Evolutionary conservation across 2,329 filamentous ascomycete genomes (phyloP), one percentile per base, ranked within the genome.

Genomic region (Pseudogymnoascus sp.): DNA sequence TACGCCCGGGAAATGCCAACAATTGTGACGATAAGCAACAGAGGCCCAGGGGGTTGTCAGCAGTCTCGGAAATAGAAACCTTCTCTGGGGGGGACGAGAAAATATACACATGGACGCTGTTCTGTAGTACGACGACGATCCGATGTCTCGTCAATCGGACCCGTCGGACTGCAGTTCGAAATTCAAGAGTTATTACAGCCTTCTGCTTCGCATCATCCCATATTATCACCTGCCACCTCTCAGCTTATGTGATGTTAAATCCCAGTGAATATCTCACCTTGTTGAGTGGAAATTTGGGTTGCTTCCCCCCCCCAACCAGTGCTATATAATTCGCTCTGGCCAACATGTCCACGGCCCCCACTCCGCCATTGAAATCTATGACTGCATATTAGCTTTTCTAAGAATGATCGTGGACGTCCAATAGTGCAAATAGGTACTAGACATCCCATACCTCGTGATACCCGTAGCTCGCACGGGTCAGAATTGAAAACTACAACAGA

Each of bases 141-240:
- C 88, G 87, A 61, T 87, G 86, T 67, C 87, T 85, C 21, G 87
- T 88, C 23, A 97, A 79, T 68, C 90, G 87, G 28, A 96, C 85
- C 40, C 91, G 89, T 15, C 92, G 84, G 23, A 97, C 86, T 1
- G 89, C 85, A 19, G 90, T 92, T 64, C 90, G 84, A 66, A 93
- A 88, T 64, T 93, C 88, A 69, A 97, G 80, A 3, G 82, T 89
- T 67, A 93, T 88, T 13, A 90, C 82, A 7, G 88, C 86, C 68
- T 87, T 89, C 66, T 88, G 86, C 68, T 89, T 90, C 65, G 85
- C 82, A 71, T 96, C 91, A 74, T 99, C 93, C 93, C 93, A 97
- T 70, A 97, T 90, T 68, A 96, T 87, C 60, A 93, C 83, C 85
- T 88, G 64, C 23, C 68, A 64, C 17, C 17, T 57, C 50, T 57